phyloP scores from a whole-genome alignment of 306 rosid species.

The Abrus pulchellus region DNA sequence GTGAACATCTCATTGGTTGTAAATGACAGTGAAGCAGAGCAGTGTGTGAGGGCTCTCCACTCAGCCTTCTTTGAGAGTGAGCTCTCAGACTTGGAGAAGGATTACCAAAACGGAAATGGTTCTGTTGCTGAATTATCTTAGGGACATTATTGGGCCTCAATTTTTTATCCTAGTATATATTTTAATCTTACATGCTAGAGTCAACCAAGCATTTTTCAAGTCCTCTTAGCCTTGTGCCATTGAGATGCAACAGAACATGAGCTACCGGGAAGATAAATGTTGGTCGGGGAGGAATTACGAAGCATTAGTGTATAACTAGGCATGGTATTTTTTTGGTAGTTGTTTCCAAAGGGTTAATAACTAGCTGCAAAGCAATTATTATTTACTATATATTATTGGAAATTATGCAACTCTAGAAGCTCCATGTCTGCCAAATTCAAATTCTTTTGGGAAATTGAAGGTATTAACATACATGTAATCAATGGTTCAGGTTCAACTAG shows the following conservation, averaged over 20 bases:
- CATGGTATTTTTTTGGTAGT: constrained; percentile 38
- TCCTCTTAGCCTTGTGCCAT: constrained; percentile 26
- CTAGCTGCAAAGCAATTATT: constrained; percentile 33
- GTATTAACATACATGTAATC: no score
- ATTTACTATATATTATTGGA: neutral
- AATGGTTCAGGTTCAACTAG: no score
- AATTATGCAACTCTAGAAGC: neutral
- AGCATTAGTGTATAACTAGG: constrained; percentile 44
- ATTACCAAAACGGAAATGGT: constrained; percentile 56
- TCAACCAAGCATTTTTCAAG: constrained; percentile 42
- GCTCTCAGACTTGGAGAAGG: constrained; percentile 47
- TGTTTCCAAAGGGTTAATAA: constrained; percentile 19
- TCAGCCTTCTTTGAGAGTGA: constrained; percentile 72
- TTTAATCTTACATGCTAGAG: constrained; percentile 47
- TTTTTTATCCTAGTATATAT: neutral
- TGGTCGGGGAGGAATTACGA: constrained; percentile 39
- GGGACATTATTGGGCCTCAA: constrained; percentile 9
- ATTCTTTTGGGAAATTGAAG: no score
- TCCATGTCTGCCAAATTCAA: no score
- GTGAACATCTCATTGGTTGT: constrained; percentile 92
- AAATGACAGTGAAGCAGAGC: constrained; percentile 84
- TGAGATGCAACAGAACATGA: constrained; percentile 29
- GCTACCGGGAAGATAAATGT: constrained; percentile 1
- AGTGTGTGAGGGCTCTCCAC: constrained; percentile 84
- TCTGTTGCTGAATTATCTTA: constrained; percentile 46